Base-by-base conservation (phyloP, 2,329 filamentous ascomycete species). In the Ophiostoma novo-ulmi region DNA sequence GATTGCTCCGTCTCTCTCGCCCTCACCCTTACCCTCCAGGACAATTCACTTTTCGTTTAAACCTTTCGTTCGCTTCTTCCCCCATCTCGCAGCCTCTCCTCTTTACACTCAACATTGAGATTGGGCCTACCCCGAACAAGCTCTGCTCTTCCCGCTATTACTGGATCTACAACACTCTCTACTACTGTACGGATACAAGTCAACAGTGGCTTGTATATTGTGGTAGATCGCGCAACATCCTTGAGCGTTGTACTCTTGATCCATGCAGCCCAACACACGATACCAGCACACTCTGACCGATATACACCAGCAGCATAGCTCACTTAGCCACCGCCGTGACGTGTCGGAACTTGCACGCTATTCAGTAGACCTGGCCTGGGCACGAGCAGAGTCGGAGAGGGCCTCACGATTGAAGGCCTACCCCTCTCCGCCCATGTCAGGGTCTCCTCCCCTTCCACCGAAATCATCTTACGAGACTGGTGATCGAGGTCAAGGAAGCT, bases 391-490 rank as follows among this genome's bases (percentile, higher is more conserved):
- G 82, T 83, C 81, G 77, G 82, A 83, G 79, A 81, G 81, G 70
- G 79, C 79, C 81, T 82, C 82, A 81, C 83, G 82, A 77, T 82
- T 82, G 77, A 82, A 82, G 83, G 86, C 85, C 78, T 90, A 90
- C 81, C 88, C 88, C 79, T 90, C 88, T 84, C 88, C 88, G 82
- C 88, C 88, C 84, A 90, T 90, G 88, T 90, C 88, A 83, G 87
- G 87, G 78, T 89, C 88, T 82, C 87, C 88, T 77, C 84, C 84
- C 76, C 81, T 85, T 76, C 85, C 87, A 80, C 82, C 84, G 78
- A 88, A 85, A 82, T 79, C 81, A 82, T 83, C 83, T 78, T 84
- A 82, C 80, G 85, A 88, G 80, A 82, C 82, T 77, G 82, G 82
- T 80, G 83, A 85, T 79, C 83, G 84, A 79, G 81, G 82, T 77